phyloP scores from a whole-genome alignment of 805 yeast genomes.

The Dipodascopsis uninucleata region DNA sequence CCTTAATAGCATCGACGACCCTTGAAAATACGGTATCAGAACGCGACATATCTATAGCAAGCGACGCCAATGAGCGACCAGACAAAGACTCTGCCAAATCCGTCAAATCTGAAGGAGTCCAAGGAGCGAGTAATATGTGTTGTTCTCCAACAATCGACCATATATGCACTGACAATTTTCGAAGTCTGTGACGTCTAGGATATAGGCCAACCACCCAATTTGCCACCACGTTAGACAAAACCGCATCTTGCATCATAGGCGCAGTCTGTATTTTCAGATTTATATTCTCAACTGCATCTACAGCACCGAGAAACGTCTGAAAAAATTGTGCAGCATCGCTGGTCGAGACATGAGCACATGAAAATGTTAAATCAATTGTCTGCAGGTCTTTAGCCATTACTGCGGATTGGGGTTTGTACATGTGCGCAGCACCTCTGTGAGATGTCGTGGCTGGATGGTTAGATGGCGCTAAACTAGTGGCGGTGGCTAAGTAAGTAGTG shows the following conservation, averaged over 20 bases:
- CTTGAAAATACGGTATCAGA: slow-evolving; percentile 9
- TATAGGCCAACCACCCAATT: slow-evolving; percentile 15
- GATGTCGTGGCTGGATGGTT: no score
- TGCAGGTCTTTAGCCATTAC: no score
- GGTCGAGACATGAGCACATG: no score
- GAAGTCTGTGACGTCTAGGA: slow-evolving; percentile 1
- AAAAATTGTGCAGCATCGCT: no score
- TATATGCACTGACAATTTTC: slow-evolving; percentile 22
- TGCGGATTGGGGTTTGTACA: no score
- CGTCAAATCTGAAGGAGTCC: slow-evolving; percentile 13
- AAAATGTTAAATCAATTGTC: no score
- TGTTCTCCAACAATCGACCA: slow-evolving; percentile 22
- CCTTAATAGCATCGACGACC: slow-evolving; percentile 9
- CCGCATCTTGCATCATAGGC: slow-evolving; percentile 11
- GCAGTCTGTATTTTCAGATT: slow-evolving; percentile 20
- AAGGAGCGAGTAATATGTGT: slow-evolving; percentile 18
- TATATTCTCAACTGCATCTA: slow-evolving; percentile 15
- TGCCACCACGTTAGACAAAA: slow-evolving; percentile 12
- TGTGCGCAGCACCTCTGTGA: no score
- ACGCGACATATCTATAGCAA: slow-evolving; percentile 24
- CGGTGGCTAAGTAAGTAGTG: slow-evolving; percentile 5
- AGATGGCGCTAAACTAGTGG: no score
- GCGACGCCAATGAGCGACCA: slow-evolving; percentile 8
- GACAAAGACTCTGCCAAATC: slow-evolving; percentile 9
- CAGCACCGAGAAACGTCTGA: slow-evolving; percentile 10